These are phyloP conservation scores for Phytophthora pluvialis DNA, from an alignment of 352 stramenopile species.

Conservation along the genomic window DNA sequence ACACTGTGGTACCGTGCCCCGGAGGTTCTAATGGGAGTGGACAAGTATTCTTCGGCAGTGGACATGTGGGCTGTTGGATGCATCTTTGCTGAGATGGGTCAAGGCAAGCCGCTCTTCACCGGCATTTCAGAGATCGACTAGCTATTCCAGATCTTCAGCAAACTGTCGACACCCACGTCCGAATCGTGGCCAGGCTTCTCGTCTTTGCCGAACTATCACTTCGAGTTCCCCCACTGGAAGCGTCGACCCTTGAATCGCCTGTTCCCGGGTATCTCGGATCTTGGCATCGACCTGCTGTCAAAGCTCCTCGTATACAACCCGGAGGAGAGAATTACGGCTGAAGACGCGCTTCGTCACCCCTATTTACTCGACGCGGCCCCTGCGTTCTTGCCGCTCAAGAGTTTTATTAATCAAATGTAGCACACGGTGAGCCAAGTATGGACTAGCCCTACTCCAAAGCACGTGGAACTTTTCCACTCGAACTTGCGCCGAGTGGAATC, in stretches of 20 bases:
- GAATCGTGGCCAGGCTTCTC: slow-evolving; percentile 97
- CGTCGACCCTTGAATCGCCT: slow-evolving; percentile 69
- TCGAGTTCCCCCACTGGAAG: slow-evolving; percentile 88
- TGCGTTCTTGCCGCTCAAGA: slow-evolving; percentile 56
- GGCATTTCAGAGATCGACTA: slow-evolving; percentile 86
- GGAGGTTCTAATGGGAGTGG: slow-evolving; percentile 90
- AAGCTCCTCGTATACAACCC: slow-evolving; percentile 86
- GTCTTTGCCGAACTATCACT: slow-evolving; percentile 96
- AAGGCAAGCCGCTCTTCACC: slow-evolving; percentile 82
- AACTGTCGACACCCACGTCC: slow-evolving; percentile 97
- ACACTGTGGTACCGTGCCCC: slow-evolving; percentile 92
- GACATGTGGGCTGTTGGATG: slow-evolving; percentile 96
- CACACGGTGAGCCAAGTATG: slow-evolving; percentile 61
- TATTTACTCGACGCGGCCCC: slow-evolving; percentile 70
- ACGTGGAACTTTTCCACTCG: slow-evolving; percentile 81
- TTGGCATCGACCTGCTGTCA: slow-evolving; percentile 75
- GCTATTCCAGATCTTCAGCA: slow-evolving; percentile 90
- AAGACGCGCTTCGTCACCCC: slow-evolving; percentile 82
- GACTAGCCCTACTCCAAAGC: slow-evolving; percentile 60
- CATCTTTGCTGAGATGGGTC: slow-evolving; percentile 98
- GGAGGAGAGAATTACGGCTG: slow-evolving; percentile 80
- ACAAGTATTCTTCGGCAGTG: slow-evolving; percentile 84
- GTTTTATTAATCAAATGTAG: slow-evolving; percentile 78
- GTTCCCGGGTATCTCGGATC: slow-evolving; percentile 73
- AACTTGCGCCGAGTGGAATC: slow-evolving; percentile 82